Percentiles rank a stretch among this genome's conserved stretches.
phyloP scores from a whole-genome alignment of 805 yeast genomes.

The Starmerella potacharoeniae region DNA sequence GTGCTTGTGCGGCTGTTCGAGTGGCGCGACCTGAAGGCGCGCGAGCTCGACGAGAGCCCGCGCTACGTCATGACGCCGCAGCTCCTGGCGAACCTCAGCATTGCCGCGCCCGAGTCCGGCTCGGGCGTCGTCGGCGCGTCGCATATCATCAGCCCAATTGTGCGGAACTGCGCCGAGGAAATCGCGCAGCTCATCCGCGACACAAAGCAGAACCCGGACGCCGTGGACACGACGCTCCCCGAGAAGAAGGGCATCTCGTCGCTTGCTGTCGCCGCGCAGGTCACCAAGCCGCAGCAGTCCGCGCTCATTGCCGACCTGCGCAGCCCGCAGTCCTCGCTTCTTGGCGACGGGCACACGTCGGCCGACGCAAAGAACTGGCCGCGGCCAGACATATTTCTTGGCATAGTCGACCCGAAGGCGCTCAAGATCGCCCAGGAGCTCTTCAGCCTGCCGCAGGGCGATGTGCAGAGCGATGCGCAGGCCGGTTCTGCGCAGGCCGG shows the following conservation, averaged over 20 bases:
- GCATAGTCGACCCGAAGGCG: background rate
- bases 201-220: conserved; percentile 7
- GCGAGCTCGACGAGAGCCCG: conserved; percentile 70
- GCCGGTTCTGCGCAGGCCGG: background rate
- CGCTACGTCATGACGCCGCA: conserved; percentile 78
- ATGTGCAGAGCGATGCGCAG: background rate
- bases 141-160: conserved; percentile 38
- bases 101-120: conserved; percentile 46
- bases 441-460: background rate
- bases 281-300: background rate
- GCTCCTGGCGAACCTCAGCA: conserved; percentile 49
- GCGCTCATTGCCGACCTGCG: background rate
- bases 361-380: background rate
- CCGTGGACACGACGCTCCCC: conserved; percentile 13
- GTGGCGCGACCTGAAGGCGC: conserved; percentile 78
- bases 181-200: conserved; percentile 46
- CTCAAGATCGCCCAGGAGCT: background rate
- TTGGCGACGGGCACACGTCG: background rate
- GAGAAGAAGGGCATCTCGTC: background rate
- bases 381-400: background rate
- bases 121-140: conserved; percentile 34
- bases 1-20: conserved; percentile 51
- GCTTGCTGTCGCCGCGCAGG: background rate
- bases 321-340: background rate
- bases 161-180: conserved; percentile 46